Evolutionary conservation across 2,329 filamentous ascomycete genomes (phyloP), one percentile per base, ranked within the genome.

Genomic region (Didymella segeticola): DNA sequence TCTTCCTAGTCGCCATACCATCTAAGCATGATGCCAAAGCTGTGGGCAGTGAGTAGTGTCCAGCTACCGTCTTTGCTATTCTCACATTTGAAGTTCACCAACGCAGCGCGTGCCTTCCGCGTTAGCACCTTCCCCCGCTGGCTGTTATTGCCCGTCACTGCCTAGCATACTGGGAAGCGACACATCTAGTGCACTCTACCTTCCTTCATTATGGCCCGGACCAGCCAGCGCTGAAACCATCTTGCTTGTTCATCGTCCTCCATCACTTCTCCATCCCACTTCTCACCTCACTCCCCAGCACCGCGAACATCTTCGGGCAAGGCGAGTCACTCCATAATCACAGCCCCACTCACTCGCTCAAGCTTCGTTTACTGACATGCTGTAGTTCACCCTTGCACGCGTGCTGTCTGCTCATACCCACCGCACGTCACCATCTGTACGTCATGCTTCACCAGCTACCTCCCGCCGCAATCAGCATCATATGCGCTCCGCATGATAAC

Each of bases 241-340:
- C 2, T 20, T 41, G 19, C 31, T 38, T 46, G 22, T 37, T 45
- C 62, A 61, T 58, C 36, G 25, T 14, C 46, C 31, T 51, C 37
- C 48, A 9, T 58, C 38, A 57, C 55, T 58, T 58, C 47, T 59
- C 53, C 55, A 58, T 34, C 49, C 20, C 52, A 58, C 34, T 30
- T 6, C 14, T 7, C 36, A 39, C 20, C 26, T 19, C 27, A 3
- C 34, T 15, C 17, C 26, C 26, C 25, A 17, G 31, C 11, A 38
- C 29, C 6, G 31, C 31, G 15, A 47, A 17, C 19, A 26, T 12
- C 14, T 26, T 20, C 39, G 15, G 20, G 23, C 5, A 25, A 41
- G 36, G 49, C 20, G 43, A 36, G 42, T 47, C 43, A 17, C n/a
- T 27, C 17, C 17, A 33, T 30, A 8, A 5, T 8, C 2, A 10